A percentile compares a stretch with the other conserved stretches of the same genome.
Evolutionary conservation across 352 stramenopile genomes (phyloP).

Genomic region (Thraustochytrium sp.): DNA sequence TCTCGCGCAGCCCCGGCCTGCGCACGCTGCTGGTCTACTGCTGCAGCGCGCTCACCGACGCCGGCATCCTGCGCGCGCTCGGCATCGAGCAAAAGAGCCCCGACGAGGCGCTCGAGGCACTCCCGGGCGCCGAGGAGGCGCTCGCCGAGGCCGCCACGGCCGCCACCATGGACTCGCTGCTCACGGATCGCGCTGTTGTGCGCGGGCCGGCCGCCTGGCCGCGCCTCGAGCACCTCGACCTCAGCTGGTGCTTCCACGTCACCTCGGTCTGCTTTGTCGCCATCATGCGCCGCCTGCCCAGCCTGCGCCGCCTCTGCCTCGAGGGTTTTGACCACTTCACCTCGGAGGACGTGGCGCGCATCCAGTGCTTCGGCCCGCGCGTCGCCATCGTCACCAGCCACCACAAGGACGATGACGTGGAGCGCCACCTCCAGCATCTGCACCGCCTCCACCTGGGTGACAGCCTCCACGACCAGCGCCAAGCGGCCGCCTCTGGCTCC

Average conservation of each 20-base stretch:
- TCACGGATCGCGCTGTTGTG: background rate
- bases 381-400: background rate
- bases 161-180: background rate
- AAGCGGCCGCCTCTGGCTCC: background rate
- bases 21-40: background rate
- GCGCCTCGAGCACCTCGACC: background rate
- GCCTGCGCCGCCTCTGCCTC: background rate
- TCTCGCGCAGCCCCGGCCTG: background rate
- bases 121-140: background rate
- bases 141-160: background rate
- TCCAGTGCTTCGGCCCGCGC: background rate
- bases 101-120: background rate
- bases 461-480: background rate
- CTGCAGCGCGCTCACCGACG: conserved; percentile 2
- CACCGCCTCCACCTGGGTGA: background rate
- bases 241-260: conserved; percentile 14
- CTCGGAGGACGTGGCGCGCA: background rate
- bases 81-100: background rate
- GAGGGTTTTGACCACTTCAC: conserved; percentile 8
- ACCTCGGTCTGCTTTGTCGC: background rate
- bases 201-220: background rate
- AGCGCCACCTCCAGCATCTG: background rate
- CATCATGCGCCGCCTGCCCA: background rate
- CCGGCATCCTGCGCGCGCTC: background rate
- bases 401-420: background rate